A percentile compares a stretch with the other conserved stretches of the same genome.
Evolutionary conservation across 257 asterid genomes (phyloP).

Genomic region (Primulina huaijiensis): DNA sequence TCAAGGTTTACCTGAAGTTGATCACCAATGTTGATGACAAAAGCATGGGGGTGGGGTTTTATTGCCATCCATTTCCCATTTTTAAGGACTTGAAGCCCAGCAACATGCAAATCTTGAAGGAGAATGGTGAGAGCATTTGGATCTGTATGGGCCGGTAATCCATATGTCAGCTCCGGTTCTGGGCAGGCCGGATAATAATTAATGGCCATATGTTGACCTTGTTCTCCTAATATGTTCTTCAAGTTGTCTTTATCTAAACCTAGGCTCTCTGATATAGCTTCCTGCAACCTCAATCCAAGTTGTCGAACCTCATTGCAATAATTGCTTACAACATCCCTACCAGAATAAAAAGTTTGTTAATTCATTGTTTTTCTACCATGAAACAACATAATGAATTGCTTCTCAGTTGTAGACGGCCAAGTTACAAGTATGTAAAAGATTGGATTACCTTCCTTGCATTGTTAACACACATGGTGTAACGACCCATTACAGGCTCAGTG

Average conservation of each 20-base stretch:
- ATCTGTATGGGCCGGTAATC: constrained; percentile 85
- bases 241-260: constrained; percentile 37
- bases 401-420: not conserved
- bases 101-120: constrained; percentile 70
- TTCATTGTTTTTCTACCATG: not conserved
- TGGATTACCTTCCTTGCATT: not conserved
- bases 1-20: constrained; percentile 61
- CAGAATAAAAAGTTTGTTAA: not conserved
- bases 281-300: constrained; percentile 50
- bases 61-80: constrained; percentile 78
- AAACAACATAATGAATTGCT: not conserved
- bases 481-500: too few relatives aligned
- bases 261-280: constrained; percentile 47
- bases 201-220: constrained; percentile 92
- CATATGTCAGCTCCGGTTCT: constrained; percentile 74
- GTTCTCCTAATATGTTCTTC: constrained; percentile 59
- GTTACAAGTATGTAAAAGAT: not conserved
- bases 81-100: constrained; percentile 80
- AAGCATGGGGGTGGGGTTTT: constrained; percentile 69
- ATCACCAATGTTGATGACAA: constrained; percentile 82
- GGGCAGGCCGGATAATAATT: constrained; percentile 92
- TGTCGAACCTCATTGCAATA: constrained; percentile 47
- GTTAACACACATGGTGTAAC: not conserved
- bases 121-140: constrained; percentile 87
- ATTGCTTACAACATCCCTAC: constrained; percentile 45